Percentiles rank a stretch among this genome's conserved stretches.
Conservation (phyloP, 352 stramenopile genomes). For the Globisporangium recalcitrans region DNA sequence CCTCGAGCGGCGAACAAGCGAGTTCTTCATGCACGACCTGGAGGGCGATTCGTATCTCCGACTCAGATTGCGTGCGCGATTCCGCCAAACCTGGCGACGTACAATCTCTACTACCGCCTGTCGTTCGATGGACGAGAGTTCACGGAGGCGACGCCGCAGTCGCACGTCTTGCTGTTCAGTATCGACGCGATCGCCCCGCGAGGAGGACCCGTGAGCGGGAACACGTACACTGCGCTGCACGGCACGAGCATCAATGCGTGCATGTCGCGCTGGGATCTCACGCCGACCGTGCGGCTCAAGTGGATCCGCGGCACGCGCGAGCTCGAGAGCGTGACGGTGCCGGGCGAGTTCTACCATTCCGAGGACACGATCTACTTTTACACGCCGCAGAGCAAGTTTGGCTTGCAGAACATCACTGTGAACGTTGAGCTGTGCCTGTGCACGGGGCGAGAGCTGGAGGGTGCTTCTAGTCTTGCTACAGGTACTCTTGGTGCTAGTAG, state of each 20-base stretch:
- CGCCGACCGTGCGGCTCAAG: slow-evolving; percentile 38
- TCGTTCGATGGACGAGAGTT: slow-evolving; percentile 56
- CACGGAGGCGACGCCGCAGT: slow-evolving; percentile 26
- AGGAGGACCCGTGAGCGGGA: slow-evolving; percentile 58
- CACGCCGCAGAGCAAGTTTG: slow-evolving; percentile 70
- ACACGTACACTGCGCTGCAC: slow-evolving; percentile 60
- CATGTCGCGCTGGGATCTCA: slow-evolving; percentile 21
- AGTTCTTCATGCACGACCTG: slow-evolving; percentile 48
- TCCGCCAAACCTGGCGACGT: slow-evolving; percentile 45
- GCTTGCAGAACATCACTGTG: slow-evolving; percentile 58
- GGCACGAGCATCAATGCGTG: slow-evolving; percentile 61
- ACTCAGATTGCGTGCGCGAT: slow-evolving; percentile 34
- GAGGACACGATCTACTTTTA: slow-evolving; percentile 76
- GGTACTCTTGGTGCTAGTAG: not conserved
- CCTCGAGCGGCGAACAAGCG: slow-evolving; percentile 22
- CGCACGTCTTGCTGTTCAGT: slow-evolving; percentile 53
- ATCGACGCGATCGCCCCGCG: slow-evolving; percentile 41
- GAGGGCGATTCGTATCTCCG: slow-evolving; percentile 32
- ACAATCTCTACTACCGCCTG: slow-evolving; percentile 58
- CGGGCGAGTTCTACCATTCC: slow-evolving; percentile 49
- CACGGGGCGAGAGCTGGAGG: slow-evolving; percentile 9
- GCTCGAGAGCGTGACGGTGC: slow-evolving; percentile 52
- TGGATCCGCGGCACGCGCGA: slow-evolving; percentile 57
- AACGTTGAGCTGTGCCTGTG: slow-evolving; percentile 44
- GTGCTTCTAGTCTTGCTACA: not conserved